Evolutionary conservation across 1,284 basidiomycete species (phyloP), one percentile per base, ranked within the genome.

Genomic region (Rhodotorula sp.): DNA sequence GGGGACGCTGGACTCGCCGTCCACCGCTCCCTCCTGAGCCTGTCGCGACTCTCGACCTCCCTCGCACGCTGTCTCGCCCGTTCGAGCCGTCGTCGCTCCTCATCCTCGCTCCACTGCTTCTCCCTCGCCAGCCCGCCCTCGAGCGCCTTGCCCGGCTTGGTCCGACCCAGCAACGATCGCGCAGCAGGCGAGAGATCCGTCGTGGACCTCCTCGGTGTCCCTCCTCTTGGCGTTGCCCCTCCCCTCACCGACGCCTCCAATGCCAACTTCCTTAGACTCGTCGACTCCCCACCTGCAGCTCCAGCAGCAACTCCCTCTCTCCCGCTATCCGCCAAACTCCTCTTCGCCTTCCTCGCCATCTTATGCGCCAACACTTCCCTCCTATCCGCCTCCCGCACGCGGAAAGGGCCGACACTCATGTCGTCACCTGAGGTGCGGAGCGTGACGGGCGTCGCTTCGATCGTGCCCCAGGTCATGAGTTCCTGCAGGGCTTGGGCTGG

Each of bases 381-480:
- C 40, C 85, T 31, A n/a, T 73, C 65, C 4, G 72, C 65, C 37
- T 76, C 70, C 1, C 65, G 57, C 34, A 79, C 76, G 22, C 70
- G 51, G 68, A 79, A 79, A 20, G 76, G 74, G 4, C 78, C 78
- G 18, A 70, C 75, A 24, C 47, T 31, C 2, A 40, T 81, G 62
- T 87, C 86, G 63, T 88, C 88, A 20, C 70, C 73, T 0, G 85
- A 81, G 65, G 86, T 84, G 34, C 89, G 89, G 47, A 94, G 84
- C 16, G 93, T 85, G 57, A 92, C 87, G 13, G 91, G 93, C 18
- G 93, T 95, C 20, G 89, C 88, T 69, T 88, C 87, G 20, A 95
- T 83, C 28, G 90, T 92, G 10, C 93, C 93, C 91, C 90, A 92
- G 15, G 93, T 96, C 89, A 95, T 91, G 28, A 96, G 85, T 74